phyloP scores from a whole-genome alignment of 495 filamentous ascomycete genomes.

The Podospora sp. region DNA sequence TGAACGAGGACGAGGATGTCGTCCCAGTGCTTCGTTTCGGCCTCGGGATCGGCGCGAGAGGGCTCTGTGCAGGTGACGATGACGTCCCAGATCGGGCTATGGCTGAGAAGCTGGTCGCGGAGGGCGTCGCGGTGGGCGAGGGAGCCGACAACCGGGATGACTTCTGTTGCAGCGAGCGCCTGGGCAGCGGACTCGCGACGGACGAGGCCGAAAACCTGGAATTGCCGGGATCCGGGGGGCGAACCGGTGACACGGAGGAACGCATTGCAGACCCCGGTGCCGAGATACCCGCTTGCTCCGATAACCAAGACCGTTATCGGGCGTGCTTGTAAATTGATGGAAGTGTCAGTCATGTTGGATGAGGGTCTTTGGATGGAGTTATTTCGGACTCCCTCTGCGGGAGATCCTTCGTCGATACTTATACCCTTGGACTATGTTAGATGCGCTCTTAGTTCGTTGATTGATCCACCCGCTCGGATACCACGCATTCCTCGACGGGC shows the following conservation, averaged over 20 bases:
- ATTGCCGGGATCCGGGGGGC: constrained; percentile 3
- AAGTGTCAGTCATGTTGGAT: background rate
- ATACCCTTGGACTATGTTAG: background rate
- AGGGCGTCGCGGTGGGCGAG: constrained; percentile 4
- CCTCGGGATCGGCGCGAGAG: background rate
- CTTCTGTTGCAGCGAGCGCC: constrained; percentile 7
- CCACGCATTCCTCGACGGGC: no score
- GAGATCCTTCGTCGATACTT: background rate
- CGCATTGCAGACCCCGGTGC: constrained; percentile 8
- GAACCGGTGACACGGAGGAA: constrained; percentile 11
- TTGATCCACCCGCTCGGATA: background rate
- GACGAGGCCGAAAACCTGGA: constrained; percentile 15
- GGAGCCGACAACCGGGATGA: constrained; percentile 16
- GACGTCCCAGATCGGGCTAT: constrained; percentile 14
- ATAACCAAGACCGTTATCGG: constrained; percentile 10
- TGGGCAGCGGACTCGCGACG: constrained; percentile 13
- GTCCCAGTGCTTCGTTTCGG: constrained; percentile 11
- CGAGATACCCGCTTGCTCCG: constrained; percentile 21
- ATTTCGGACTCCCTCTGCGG: no score
- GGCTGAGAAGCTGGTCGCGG: background rate
- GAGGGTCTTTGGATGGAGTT: background rate
- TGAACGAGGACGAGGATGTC: constrained; percentile 7
- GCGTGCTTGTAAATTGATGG: background rate
- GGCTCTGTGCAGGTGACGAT: constrained; percentile 18
- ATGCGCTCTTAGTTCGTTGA: background rate